A percentile compares a stretch with the other conserved stretches of the same genome.
Evolutionary conservation across 352 stramenopile species (phyloP).

Genomic region (Lagenidium giganteum): DNA sequence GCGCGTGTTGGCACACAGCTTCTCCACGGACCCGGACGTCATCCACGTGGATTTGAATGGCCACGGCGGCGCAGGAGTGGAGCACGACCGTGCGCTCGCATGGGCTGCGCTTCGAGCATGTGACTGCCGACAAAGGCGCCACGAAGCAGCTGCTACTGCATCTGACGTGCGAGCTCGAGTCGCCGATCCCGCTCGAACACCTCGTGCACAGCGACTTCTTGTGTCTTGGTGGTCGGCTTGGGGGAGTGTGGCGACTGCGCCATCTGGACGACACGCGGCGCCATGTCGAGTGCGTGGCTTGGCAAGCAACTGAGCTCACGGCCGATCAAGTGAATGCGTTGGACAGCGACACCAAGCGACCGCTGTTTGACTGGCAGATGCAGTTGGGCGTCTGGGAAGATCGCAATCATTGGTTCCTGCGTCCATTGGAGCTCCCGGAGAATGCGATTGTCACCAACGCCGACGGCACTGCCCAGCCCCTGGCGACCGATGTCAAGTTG

Average conservation of each 20-base stretch:
- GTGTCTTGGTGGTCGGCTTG: slow-evolving; percentile 39
- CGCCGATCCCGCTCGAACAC: slow-evolving; percentile 26
- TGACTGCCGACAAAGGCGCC: slow-evolving; percentile 33
- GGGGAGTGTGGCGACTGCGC: slow-evolving; percentile 51
- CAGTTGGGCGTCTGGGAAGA: slow-evolving; percentile 37
- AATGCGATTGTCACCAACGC: no score
- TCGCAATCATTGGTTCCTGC: slow-evolving; percentile 47
- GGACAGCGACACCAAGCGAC: slow-evolving; percentile 8
- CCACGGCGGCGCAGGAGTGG: slow-evolving; percentile 34
- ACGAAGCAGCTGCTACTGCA: slow-evolving; percentile 43
- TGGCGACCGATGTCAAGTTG: slow-evolving; percentile 4
- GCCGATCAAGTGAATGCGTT: slow-evolving; percentile 9
- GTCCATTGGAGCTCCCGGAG: slow-evolving; percentile 27
- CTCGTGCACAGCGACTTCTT: slow-evolving; percentile 33
- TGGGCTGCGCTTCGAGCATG: slow-evolving; percentile 36
- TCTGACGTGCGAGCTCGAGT: slow-evolving; percentile 31
- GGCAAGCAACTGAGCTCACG: slow-evolving; percentile 42
- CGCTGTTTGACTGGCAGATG: slow-evolving; percentile 58
- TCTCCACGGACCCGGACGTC: neutral
- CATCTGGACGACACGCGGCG: slow-evolving; percentile 18
- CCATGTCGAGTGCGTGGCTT: slow-evolving; percentile 32
- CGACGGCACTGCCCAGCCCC: neutral
- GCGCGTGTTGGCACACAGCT: neutral
- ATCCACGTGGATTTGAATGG: neutral
- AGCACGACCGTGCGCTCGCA: slow-evolving; percentile 33